Percentiles rank a stretch among this genome's conserved stretches.
phyloP scores from a whole-genome alignment of 768 basidiomycete species.

The Tulasnella sp. region DNA sequence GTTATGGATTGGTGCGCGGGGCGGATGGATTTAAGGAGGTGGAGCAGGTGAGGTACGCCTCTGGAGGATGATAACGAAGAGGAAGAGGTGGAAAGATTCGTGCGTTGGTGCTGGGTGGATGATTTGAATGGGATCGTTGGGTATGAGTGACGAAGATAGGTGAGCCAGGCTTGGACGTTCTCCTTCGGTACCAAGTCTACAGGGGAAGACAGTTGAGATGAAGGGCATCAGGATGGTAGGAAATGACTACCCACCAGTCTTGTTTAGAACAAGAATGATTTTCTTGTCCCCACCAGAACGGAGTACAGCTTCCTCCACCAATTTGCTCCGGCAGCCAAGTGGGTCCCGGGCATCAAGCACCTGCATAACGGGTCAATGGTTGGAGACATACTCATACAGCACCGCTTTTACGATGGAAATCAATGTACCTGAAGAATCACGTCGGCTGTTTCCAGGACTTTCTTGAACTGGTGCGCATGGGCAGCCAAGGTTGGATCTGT shows the following conservation, averaged over 20 bases:
- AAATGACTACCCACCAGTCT: constrained; percentile 65
- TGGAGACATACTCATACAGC: background rate
- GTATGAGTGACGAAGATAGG: constrained; percentile 84
- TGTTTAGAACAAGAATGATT: constrained; percentile 91
- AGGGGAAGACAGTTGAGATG: background rate
- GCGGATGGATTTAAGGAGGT: constrained; percentile 72
- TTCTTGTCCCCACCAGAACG: constrained; percentile 82
- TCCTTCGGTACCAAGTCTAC: constrained; percentile 83
- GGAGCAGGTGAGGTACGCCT: constrained; percentile 64
- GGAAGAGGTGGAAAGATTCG: constrained; percentile 64
- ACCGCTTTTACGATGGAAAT: background rate
- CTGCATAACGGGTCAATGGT: background rate
- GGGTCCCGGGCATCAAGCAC: constrained; percentile 94
- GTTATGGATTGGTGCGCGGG: constrained; percentile 46
- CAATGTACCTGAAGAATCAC: constrained; percentile 63
- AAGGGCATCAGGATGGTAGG: background rate
- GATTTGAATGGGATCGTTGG: constrained; percentile 91
- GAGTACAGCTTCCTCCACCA: constrained; percentile 92
- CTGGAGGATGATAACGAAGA: constrained; percentile 30
- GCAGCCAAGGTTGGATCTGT: constrained; percentile 39
- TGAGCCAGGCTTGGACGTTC: constrained; percentile 87
- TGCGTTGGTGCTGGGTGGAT: constrained; percentile 70
- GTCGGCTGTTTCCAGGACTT: constrained; percentile 91
- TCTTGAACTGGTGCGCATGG: constrained; percentile 36
- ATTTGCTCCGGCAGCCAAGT: constrained; percentile 82